Percentiles rank a stretch among this genome's conserved stretches.
phyloP scores from a whole-genome alignment of 2,329 filamentous ascomycete species.

The Meredithiella fracta region DNA sequence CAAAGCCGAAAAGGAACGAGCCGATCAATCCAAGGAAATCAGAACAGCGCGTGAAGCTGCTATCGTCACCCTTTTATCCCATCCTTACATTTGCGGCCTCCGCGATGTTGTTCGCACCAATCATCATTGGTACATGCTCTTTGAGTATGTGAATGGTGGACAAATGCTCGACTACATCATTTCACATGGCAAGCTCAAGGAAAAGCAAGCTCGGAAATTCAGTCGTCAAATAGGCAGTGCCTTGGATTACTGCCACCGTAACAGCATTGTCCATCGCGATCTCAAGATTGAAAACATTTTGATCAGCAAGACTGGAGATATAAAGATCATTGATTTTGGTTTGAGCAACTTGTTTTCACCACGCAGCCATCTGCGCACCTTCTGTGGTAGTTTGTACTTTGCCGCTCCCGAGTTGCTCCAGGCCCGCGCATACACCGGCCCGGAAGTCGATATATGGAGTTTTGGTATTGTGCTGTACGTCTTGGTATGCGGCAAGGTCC shows the following conservation, averaged over 20 bases:
- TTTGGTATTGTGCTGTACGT: constrained; percentile 97
- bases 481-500: constrained; percentile 95
- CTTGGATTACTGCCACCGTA: constrained; percentile 91
- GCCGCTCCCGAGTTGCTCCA: constrained; percentile 89
- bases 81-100: constrained; percentile 92
- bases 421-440: constrained; percentile 84
- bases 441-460: constrained; percentile 96
- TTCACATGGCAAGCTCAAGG: constrained; percentile 89
- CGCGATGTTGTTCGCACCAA: constrained; percentile 89
- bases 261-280: constrained; percentile 95
- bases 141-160: constrained; percentile 95
- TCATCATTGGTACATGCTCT: constrained; percentile 99
- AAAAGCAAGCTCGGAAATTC: constrained; percentile 96
- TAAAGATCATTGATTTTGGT: constrained; percentile 98
- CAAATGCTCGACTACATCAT: constrained; percentile 99
- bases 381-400: constrained; percentile 95
- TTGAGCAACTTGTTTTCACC: constrained; percentile 92
- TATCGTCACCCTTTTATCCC: constrained; percentile 84
- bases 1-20: constrained; percentile 62
- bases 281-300: constrained; percentile 98
- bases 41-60: constrained; percentile 88
- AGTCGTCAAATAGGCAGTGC: constrained; percentile 93
- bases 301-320: constrained; percentile 96
- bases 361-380: constrained; percentile 73
- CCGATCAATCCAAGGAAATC: constrained; percentile 92